Percentiles rank a stretch among this genome's conserved stretches.
phyloP scores from a whole-genome alignment of 192 early-diverging fungal genomes.

The Entomortierella lignicola region DNA sequence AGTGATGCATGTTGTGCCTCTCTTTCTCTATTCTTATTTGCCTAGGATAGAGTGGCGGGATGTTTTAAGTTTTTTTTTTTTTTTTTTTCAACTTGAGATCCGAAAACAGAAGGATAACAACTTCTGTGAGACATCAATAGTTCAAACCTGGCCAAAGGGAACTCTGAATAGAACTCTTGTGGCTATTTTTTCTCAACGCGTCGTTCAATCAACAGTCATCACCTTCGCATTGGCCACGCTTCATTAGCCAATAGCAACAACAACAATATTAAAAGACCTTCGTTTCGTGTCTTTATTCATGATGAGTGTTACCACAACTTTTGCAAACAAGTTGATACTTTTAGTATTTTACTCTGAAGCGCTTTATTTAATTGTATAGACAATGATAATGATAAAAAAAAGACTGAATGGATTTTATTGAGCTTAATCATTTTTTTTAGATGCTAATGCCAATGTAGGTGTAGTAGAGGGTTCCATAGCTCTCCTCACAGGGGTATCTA shows the following conservation, averaged over 20 bases:
- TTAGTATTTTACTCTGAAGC: too few species aligned
- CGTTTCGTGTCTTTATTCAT: not conserved
- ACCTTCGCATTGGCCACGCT: not conserved
- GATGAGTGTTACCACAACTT: not conserved
- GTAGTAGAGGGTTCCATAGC: not conserved
- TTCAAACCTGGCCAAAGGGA: constrained; percentile 33
- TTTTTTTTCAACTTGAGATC: too few species aligned
- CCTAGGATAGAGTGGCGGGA: too few species aligned
- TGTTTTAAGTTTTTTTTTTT: too few species aligned
- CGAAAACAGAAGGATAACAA: too few species aligned
- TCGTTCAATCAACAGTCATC: not conserved
- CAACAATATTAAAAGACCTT: not conserved
- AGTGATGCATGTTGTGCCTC: too few species aligned
- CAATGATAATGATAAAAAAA: not conserved
- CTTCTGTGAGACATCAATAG: constrained; percentile 21
- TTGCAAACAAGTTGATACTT: too few species aligned
- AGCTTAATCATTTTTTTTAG: constrained; percentile 37
- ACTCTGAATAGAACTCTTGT: constrained; percentile 1
- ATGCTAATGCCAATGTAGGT: constrained; percentile 9
- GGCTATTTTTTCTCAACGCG: not conserved
- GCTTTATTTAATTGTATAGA: not conserved
- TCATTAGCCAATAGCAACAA: not conserved
- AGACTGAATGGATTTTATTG: not conserved
- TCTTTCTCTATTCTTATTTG: too few species aligned
- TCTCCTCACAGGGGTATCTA: constrained; percentile 27